Evolutionary conservation across 2,329 filamentous ascomycete genomes (phyloP).

Genomic region (Cyclaneusma minus): DNA sequence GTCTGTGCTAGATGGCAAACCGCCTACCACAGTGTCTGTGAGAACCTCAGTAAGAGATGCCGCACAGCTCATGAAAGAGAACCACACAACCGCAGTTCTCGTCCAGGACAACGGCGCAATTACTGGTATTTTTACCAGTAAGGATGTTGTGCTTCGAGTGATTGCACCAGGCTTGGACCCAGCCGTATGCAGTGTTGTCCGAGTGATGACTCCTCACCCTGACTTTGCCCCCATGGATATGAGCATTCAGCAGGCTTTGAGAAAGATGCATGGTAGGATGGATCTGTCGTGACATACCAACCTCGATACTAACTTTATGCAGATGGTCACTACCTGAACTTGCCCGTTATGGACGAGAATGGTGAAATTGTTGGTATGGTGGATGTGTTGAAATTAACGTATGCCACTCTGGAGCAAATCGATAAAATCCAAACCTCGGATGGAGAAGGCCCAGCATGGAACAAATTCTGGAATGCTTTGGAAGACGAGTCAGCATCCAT

Average conservation of each 20-base stretch:
- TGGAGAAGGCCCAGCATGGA: constrained; percentile 93
- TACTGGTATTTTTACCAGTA: constrained; percentile 98
- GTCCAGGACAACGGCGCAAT: constrained; percentile 96
- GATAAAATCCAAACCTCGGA: constrained; percentile 86
- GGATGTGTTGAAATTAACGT: constrained; percentile 93
- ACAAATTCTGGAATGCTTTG: constrained; percentile 98
- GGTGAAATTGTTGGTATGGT: constrained; percentile 99
- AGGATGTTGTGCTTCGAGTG: constrained; percentile 94
- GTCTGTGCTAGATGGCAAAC: constrained; percentile 79
- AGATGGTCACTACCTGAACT: constrained; percentile 97
- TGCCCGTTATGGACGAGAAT: constrained; percentile 94
- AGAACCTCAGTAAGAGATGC: constrained; percentile 94
- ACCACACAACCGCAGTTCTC: constrained; percentile 90
- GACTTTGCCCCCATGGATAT: constrained; percentile 98
- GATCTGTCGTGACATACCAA: constrained; percentile 1
- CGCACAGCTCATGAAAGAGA: constrained; percentile 92
- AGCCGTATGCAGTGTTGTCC: constrained; percentile 87
- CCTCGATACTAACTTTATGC: constrained; percentile 11
- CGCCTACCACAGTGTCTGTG: constrained; percentile 88
- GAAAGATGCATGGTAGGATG: constrained; percentile 95
- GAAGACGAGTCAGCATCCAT: constrained; percentile 84
- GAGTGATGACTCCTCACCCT: constrained; percentile 97
- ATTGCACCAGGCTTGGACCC: constrained; percentile 95
- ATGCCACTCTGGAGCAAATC: constrained; percentile 93
- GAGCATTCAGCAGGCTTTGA: constrained; percentile 93